Evolutionary conservation across 768 basidiomycete genomes (phyloP).

Genomic region (Suillus ampliporus): DNA sequence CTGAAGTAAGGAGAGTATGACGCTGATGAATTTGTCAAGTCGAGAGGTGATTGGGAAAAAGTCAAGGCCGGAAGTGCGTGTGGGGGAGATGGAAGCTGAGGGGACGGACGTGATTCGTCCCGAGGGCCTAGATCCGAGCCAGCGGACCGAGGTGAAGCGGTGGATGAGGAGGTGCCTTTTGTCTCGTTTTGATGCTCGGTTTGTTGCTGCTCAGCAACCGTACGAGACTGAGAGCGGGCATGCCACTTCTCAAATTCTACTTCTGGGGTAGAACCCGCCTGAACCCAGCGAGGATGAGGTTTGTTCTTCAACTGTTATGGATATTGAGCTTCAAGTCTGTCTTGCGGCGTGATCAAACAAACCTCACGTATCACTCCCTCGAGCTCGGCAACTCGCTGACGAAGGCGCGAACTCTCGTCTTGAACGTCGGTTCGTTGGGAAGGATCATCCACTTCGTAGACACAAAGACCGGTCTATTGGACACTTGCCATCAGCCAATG

Average conservation of each 20-base stretch:
- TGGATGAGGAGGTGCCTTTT: neutral
- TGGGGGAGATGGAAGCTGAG: conserved; percentile 32
- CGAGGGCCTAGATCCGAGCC: conserved; percentile 9
- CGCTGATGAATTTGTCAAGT: conserved; percentile 10
- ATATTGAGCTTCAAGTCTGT: neutral
- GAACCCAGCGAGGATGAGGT: conserved; percentile 68
- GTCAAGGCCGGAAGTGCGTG: conserved; percentile 37
- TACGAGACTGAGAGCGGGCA: conserved; percentile 24
- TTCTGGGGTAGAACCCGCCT: conserved; percentile 29
- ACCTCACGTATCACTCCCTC: conserved; percentile 87
- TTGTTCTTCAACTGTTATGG: conserved; percentile 67
- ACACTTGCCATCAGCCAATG: conserved; percentile 16
- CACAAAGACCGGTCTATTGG: conserved; percentile 77
- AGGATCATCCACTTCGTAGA: conserved; percentile 85
- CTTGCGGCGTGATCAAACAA: conserved; percentile 15
- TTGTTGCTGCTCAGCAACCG: conserved; percentile 19
- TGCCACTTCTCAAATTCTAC: conserved; percentile 36
- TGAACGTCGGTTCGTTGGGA: conserved; percentile 55
- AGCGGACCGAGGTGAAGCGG: conserved; percentile 7
- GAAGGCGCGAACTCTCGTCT: conserved; percentile 69
- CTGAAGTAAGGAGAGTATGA: conserved; percentile 23
- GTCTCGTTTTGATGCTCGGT: conserved; percentile 13
- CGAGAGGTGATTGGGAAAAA: conserved; percentile 33
- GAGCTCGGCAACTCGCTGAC: conserved; percentile 79
- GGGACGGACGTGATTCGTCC: conserved; percentile 12